Conservation (phyloP, 2,329 filamentous ascomycete species). For the Pleomassaria siparia region DNA sequence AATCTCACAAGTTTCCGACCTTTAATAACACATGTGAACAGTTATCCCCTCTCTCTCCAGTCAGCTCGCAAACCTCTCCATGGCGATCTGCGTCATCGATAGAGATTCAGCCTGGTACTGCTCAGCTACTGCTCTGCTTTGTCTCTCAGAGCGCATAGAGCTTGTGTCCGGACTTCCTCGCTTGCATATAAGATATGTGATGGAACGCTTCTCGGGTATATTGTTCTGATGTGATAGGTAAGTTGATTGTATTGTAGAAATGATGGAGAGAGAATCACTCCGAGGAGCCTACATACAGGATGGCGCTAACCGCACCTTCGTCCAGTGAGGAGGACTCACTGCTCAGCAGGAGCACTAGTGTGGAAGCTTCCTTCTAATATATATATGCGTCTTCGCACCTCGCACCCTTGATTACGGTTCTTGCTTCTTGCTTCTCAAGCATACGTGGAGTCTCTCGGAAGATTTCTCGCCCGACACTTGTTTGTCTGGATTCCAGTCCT, state of each 20-base stretch:
- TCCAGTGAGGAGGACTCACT: too few relatives aligned
- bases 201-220: too few relatives aligned
- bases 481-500: background rate
- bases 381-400: background rate
- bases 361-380: background rate
- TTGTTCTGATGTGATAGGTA: too few relatives aligned
- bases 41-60: background rate
- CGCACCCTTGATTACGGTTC: background rate
- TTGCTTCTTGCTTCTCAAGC: background rate
- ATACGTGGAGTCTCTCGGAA: background rate
- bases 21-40: background rate
- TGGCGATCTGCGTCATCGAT: background rate
- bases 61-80: background rate
- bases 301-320: too few relatives aligned
- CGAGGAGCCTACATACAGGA: too few relatives aligned
- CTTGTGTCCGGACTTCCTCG: background rate
- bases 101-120: slow-evolving; percentile 2
- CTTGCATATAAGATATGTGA: background rate
- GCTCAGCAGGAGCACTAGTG: too few relatives aligned
- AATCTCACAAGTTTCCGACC: too few relatives aligned
- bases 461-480: background rate
- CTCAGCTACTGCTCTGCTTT: background rate
- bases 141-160: background rate
- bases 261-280: too few relatives aligned
- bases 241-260: too few relatives aligned